Evolutionary conservation across 192 early-diverging fungal species (phyloP).

Genomic region (Backusella westeae): DNA sequence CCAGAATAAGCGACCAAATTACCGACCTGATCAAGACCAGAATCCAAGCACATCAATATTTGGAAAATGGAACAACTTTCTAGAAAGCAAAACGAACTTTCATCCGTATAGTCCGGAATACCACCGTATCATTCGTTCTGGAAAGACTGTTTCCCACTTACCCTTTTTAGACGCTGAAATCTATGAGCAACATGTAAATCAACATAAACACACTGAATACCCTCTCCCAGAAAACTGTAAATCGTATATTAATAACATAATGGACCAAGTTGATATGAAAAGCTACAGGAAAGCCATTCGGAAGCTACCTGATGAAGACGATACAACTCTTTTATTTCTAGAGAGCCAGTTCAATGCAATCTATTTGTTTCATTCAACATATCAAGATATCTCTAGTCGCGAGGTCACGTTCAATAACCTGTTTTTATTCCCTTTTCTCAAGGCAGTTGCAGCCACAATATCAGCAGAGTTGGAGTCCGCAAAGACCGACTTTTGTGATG

Average conservation of each 20-base stretch:
- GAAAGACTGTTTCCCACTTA: not conserved
- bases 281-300: not conserved
- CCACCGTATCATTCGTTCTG: not conserved
- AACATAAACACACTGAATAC: not conserved
- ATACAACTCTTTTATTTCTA: not conserved
- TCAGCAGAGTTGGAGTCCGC: not conserved
- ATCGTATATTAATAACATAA: not conserved
- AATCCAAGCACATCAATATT: not conserved
- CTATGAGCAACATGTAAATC: not conserved
- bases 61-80: slow-evolving; percentile 2
- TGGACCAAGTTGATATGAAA: not conserved
- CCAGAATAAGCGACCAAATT: too few species aligned
- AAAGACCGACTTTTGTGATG: not conserved
- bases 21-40: not conserved
- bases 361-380: not conserved
- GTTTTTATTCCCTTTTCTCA: not conserved
- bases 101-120: not conserved
- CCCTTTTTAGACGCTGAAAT: not conserved
- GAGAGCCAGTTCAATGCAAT: not conserved
- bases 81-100: not conserved
- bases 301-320: slow-evolving; percentile 3
- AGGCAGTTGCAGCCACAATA: not conserved
- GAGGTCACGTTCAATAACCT: not conserved
- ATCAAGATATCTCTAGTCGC: not conserved
- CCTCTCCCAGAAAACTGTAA: not conserved